Conservation (phyloP, 768 basidiomycete genomes). For the Russula sp. region DNA sequence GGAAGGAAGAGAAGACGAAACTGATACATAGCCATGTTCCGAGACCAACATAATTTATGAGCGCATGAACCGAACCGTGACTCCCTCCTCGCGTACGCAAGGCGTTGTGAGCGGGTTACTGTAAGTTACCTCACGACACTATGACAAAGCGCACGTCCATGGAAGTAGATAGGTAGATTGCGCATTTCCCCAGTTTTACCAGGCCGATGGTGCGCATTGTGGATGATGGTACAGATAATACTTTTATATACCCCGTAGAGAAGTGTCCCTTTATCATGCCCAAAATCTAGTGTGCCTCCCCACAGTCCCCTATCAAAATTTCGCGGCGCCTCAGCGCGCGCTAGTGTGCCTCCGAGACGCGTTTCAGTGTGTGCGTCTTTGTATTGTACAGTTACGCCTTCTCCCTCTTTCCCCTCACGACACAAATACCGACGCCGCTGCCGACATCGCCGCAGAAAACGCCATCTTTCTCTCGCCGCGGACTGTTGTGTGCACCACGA, state of each 20-base stretch:
- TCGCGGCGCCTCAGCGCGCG: not conserved
- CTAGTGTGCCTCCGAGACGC: not conserved
- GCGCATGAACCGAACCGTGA: no score
- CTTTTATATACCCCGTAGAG: not conserved
- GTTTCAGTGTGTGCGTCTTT: not conserved
- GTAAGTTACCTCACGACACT: no score
- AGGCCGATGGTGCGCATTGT: not conserved
- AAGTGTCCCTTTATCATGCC: not conserved
- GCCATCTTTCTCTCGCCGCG: not conserved
- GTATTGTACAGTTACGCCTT: not conserved
- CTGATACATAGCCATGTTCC: no score
- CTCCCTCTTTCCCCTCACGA: not conserved
- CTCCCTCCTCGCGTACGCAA: no score
- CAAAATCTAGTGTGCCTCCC: not conserved
- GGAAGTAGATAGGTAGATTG: no score
- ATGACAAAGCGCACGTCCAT: no score
- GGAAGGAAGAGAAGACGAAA: no score
- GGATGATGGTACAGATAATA: constrained; percentile 7
- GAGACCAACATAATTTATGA: no score
- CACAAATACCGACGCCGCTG: not conserved
- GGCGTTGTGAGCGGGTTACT: no score
- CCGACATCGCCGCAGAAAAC: not conserved
- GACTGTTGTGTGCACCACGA: constrained; percentile 57
- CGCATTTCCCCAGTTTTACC: no score
- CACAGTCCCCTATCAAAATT: not conserved